Percentiles rank a stretch among this genome's conserved stretches.
phyloP scores from a whole-genome alignment of 1,284 basidiomycete genomes.

The Malassezia dermatis region DNA sequence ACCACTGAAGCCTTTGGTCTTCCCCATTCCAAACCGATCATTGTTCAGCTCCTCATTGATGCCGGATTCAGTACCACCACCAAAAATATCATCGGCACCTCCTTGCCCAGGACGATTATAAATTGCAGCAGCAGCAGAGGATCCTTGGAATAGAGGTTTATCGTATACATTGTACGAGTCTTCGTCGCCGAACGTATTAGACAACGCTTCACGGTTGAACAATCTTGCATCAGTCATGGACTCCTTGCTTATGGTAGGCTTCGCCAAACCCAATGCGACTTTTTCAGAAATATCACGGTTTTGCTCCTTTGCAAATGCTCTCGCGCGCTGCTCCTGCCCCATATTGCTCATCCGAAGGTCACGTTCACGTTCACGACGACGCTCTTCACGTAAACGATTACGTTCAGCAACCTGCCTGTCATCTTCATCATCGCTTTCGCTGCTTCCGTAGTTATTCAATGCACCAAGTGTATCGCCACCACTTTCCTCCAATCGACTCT shows the following conservation, averaged over 20 bases:
- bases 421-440: conserved; percentile 52
- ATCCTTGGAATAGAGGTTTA: conserved; percentile 86
- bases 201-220: conserved; percentile 87
- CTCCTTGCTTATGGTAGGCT: conserved; percentile 76
- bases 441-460: conserved; percentile 61
- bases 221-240: conserved; percentile 90
- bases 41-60: conserved; percentile 79
- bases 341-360: conserved; percentile 99
- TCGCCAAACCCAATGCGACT: conserved; percentile 90
- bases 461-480: conserved; percentile 59
- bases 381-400: conserved; percentile 81
- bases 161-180: conserved; percentile 91
- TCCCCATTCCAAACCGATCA: conserved; percentile 81
- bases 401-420: conserved; percentile 75
- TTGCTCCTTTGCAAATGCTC: conserved; percentile 71
- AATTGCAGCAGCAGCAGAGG: conserved; percentile 88
- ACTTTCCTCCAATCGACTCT: conserved; percentile 8
- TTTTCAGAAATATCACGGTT: conserved; percentile 99
- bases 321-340: conserved; percentile 91
- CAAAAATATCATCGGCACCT: conserved; percentile 51
- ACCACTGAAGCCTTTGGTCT: conserved; percentile 74
- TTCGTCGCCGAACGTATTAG: conserved; percentile 70
- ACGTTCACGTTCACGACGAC: conserved; percentile 82
- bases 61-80: conserved; percentile 86
- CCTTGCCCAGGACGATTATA: conserved; percentile 71